phyloP scores from a whole-genome alignment of 2,329 filamentous ascomycete genomes.

The Cladosporium sp. region DNA sequence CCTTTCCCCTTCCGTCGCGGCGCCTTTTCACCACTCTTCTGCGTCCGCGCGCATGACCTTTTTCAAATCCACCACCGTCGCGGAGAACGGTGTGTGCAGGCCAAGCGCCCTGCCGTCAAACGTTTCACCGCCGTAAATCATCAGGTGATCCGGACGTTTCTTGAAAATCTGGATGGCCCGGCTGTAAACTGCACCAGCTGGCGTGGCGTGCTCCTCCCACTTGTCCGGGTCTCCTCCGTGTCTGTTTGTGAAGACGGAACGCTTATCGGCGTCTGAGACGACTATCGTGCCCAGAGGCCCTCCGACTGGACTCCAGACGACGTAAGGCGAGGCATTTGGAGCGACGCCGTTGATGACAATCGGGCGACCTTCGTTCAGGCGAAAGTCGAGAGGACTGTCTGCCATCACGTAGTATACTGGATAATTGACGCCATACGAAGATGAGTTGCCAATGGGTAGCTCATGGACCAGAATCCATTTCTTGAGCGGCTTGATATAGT shows the following conservation, averaged over 20 bases:
- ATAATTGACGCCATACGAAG: slow-evolving; percentile 14
- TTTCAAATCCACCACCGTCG: slow-evolving; percentile 9
- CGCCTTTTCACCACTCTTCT: not conserved
- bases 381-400: slow-evolving; percentile 45
- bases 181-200: slow-evolving; percentile 13
- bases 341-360: slow-evolving; percentile 42
- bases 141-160: slow-evolving; percentile 11
- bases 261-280: slow-evolving; percentile 26
- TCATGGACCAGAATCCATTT: slow-evolving; percentile 14
- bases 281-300: slow-evolving; percentile 47
- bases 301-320: slow-evolving; percentile 49
- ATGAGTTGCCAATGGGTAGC: slow-evolving; percentile 12
- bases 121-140: slow-evolving; percentile 12
- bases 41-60: slow-evolving; percentile 8
- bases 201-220: slow-evolving; percentile 14
- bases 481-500: slow-evolving; percentile 13
- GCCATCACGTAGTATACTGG: slow-evolving; percentile 52
- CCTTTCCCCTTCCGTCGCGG: not conserved
- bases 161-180: slow-evolving; percentile 14
- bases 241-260: slow-evolving; percentile 11
- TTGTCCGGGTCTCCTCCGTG: slow-evolving; percentile 11
- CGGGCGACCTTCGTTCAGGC: slow-evolving; percentile 35
- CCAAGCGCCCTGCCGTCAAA: slow-evolving; percentile 8
- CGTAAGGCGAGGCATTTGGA: slow-evolving; percentile 47
- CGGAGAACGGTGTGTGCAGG: slow-evolving; percentile 11